These are phyloP conservation scores for Tulasnella sp. DNA, from an alignment of 768 basidiomycete genomes.

Conservation along the genomic window DNA sequence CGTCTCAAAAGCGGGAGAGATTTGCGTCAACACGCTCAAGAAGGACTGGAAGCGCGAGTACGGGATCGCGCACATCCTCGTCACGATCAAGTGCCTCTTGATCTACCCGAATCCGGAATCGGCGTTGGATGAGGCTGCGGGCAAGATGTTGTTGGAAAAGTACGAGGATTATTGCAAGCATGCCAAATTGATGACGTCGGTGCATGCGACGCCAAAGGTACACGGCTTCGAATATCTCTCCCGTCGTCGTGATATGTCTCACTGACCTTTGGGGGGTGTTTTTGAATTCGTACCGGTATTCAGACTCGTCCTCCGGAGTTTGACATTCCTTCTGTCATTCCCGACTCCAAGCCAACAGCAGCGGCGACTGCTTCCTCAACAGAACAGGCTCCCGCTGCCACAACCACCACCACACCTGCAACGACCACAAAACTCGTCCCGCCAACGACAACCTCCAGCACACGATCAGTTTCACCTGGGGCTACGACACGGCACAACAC, in stretches of 20 bases:
- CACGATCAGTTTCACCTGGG: constrained; percentile 31
- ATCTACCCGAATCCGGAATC: constrained; percentile 97
- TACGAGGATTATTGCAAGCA: constrained; percentile 82
- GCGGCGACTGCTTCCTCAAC: constrained; percentile 25
- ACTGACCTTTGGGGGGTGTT: background rate
- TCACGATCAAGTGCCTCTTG: constrained; percentile 89
- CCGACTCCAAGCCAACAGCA: constrained; percentile 23
- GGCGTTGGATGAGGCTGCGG: constrained; percentile 92
- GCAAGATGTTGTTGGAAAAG: constrained; percentile 81
- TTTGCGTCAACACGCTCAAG: constrained; percentile 95
- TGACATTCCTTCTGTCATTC: constrained; percentile 33
- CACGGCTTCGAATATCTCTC: constrained; percentile 9
- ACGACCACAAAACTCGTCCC: constrained; percentile 26
- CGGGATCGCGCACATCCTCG: constrained; percentile 83
- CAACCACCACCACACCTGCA: background rate
- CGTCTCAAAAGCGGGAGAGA: constrained; percentile 81
- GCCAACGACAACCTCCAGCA: constrained; percentile 31
- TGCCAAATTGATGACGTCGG: constrained; percentile 80
- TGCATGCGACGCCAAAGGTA: constrained; percentile 79
- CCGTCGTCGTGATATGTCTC: background rate
- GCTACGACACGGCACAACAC: constrained; percentile 37
- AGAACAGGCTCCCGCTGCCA: constrained; percentile 28
- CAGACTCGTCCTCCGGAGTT: constrained; percentile 55
- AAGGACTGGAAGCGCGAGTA: constrained; percentile 93
- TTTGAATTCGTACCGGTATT: constrained; percentile 22